A percentile compares a stretch with the other conserved stretches of the same genome.
Conservation (phyloP, 371 early-diverging fungal genomes). For the Mucor saturninus region DNA sequence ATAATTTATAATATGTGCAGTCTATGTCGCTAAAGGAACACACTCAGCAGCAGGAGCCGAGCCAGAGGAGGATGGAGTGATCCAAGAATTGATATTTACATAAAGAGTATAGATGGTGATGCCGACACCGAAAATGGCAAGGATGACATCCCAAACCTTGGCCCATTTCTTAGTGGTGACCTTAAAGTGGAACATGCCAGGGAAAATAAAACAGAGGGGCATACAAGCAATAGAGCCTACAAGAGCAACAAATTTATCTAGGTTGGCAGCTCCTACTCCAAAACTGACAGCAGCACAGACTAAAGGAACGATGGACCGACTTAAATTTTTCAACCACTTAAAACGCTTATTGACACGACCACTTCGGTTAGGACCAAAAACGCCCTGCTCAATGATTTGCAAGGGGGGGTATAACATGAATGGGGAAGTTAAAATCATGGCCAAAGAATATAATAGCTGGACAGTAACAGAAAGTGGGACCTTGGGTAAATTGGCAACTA, state of each 20-base stretch:
- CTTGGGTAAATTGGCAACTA: slow-evolving; percentile 69
- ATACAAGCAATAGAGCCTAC: slow-evolving; percentile 51
- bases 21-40: background rate
- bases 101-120: slow-evolving; percentile 51
- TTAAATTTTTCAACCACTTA: slow-evolving; percentile 73
- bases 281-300: slow-evolving; percentile 67
- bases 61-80: slow-evolving; percentile 23
- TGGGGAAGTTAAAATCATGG: slow-evolving; percentile 81
- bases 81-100: slow-evolving; percentile 44
- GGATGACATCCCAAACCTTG: slow-evolving; percentile 42
- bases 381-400: slow-evolving; percentile 68
- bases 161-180: slow-evolving; percentile 37
- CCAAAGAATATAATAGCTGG: slow-evolving; percentile 75
- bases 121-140: slow-evolving; percentile 59
- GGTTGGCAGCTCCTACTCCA: slow-evolving; percentile 60
- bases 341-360: slow-evolving; percentile 25
- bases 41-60: background rate
- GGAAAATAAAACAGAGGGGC: slow-evolving; percentile 53
- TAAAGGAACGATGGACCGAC: slow-evolving; percentile 57
- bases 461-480: slow-evolving; percentile 55
- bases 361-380: slow-evolving; percentile 31
- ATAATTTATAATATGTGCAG: background rate
- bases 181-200: slow-evolving; percentile 69
- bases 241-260: slow-evolving; percentile 80
- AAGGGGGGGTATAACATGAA: slow-evolving; percentile 79